A percentile compares a stretch with the other conserved stretches of the same genome.
phyloP scores from a whole-genome alignment of 23 red algal species.

The Pyropia haitanensis region DNA sequence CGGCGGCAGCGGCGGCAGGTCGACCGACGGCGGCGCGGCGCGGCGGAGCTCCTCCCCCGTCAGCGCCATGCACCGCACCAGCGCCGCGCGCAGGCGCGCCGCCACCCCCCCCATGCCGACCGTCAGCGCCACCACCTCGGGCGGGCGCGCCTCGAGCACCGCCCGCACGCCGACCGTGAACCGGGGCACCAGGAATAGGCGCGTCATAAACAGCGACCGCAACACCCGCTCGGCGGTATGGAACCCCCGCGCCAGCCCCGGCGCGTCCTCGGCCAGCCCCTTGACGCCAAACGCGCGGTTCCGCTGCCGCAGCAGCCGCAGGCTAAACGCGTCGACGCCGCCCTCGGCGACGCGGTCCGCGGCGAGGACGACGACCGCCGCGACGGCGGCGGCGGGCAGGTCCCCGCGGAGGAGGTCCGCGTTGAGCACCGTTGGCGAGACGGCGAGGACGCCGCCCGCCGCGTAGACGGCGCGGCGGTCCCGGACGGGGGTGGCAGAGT shows the following conservation, averaged over 20 bases:
- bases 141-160: constrained; percentile 12
- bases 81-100: constrained; percentile 1
- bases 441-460: constrained; percentile 41
- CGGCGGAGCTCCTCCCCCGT: constrained; percentile 16
- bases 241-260: constrained; percentile 53
- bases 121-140: constrained; percentile 72
- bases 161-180: constrained; percentile 67
- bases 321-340: constrained; percentile 63
- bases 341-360: constrained; percentile 61
- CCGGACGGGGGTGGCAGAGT: constrained; percentile 24
- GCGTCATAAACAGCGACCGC: constrained; percentile 56
- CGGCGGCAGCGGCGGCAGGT: too few species aligned
- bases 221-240: constrained; percentile 71
- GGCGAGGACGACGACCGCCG: constrained; percentile 53
- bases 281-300: constrained; percentile 44
- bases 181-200: constrained; percentile 71
- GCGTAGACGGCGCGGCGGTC: constrained; percentile 55
- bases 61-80: constrained; percentile 6
- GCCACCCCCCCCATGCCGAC: constrained; percentile 23
- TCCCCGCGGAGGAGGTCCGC: constrained; percentile 59
- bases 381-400: constrained; percentile 28
- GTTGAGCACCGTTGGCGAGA: constrained; percentile 52
- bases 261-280: constrained; percentile 71
- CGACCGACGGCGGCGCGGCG: background rate
- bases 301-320: constrained; percentile 52